Percentiles rank a stretch among this genome's conserved stretches.
Evolutionary conservation across 2,329 filamentous ascomycete species (phyloP).

Genomic region (Lasiodiplodia sp.): DNA sequence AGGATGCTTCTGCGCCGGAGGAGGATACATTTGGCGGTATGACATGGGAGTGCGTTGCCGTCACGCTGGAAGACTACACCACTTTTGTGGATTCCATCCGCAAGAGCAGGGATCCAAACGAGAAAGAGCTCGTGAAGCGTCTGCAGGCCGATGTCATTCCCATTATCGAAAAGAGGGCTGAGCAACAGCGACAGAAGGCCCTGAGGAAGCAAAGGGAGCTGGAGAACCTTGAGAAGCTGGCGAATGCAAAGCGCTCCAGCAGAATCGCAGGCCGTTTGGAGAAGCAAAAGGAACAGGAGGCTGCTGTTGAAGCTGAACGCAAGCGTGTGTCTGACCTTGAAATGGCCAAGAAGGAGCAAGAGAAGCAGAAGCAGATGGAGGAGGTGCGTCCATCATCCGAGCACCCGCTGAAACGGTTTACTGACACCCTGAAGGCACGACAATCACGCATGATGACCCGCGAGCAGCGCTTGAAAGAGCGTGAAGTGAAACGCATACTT

Average conservation of each 20-base stretch:
- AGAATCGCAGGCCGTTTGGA: constrained; percentile 84
- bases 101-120: constrained; percentile 82
- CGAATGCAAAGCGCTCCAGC: constrained; percentile 92
- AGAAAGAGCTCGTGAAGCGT: constrained; percentile 76
- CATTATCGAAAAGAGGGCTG: constrained; percentile 78
- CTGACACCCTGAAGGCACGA: constrained; percentile 64
- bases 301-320: constrained; percentile 73
- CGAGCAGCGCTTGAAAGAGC: constrained; percentile 84
- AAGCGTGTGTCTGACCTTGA: constrained; percentile 70
- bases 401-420: background rate
- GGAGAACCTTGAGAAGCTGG: constrained; percentile 81
- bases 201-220: constrained; percentile 81
- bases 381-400: constrained; percentile 52
- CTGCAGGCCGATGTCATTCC: constrained; percentile 82
- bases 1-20: constrained; percentile 46
- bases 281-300: constrained; percentile 76
- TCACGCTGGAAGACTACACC: constrained; percentile 79
- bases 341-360: constrained; percentile 66
- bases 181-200: constrained; percentile 72
- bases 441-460: constrained; percentile 82
- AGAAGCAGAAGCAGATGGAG: constrained; percentile 70
- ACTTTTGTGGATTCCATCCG: constrained; percentile 73
- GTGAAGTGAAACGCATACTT: constrained; percentile 80
- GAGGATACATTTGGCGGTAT: constrained; percentile 76
- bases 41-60: constrained; percentile 90